These are phyloP conservation scores for Candida golubevii DNA, from an alignment of 805 yeast species.

Conservation along the genomic window DNA sequence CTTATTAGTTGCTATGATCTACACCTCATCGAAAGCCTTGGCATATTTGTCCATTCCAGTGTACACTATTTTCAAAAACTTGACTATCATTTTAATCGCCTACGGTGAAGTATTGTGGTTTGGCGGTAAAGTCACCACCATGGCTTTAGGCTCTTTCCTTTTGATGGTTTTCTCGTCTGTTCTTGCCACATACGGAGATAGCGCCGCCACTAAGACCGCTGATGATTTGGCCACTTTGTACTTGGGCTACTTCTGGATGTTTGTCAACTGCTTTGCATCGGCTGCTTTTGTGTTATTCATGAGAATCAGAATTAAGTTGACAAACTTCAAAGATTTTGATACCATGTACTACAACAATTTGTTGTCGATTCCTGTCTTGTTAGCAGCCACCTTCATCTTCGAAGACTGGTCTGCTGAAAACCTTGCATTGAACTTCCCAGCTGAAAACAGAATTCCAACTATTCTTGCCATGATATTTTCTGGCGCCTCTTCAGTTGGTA, in stretches of 20 bases:
- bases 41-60: slow-evolving; percentile 91
- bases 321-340: slow-evolving; percentile 94
- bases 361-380: slow-evolving; percentile 84
- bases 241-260: slow-evolving; percentile 95
- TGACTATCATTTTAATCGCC: slow-evolving; percentile 93
- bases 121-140: slow-evolving; percentile 84
- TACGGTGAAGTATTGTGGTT: slow-evolving; percentile 98
- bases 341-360: slow-evolving; percentile 96
- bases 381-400: slow-evolving; percentile 65
- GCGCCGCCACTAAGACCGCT: slow-evolving; percentile 36
- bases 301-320: slow-evolving; percentile 97
- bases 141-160: slow-evolving; percentile 84
- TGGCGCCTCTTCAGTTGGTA: slow-evolving; percentile 93
- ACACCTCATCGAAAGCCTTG: slow-evolving; percentile 92
- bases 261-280: slow-evolving; percentile 86
- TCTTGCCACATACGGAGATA: slow-evolving; percentile 90
- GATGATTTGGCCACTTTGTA: slow-evolving; percentile 44
- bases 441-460: slow-evolving; percentile 60
- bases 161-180: slow-evolving; percentile 95
- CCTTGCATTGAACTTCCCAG: slow-evolving; percentile 73
- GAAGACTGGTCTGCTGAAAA: slow-evolving; percentile 94
- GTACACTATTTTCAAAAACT: slow-evolving; percentile 95
- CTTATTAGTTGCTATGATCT: slow-evolving; percentile 87
- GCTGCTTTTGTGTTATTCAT: slow-evolving; percentile 90
- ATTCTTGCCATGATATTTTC: slow-evolving; percentile 83